phyloP scores from a whole-genome alignment of 495 filamentous ascomycete genomes.

The Penicillium dipodomyicola region DNA sequence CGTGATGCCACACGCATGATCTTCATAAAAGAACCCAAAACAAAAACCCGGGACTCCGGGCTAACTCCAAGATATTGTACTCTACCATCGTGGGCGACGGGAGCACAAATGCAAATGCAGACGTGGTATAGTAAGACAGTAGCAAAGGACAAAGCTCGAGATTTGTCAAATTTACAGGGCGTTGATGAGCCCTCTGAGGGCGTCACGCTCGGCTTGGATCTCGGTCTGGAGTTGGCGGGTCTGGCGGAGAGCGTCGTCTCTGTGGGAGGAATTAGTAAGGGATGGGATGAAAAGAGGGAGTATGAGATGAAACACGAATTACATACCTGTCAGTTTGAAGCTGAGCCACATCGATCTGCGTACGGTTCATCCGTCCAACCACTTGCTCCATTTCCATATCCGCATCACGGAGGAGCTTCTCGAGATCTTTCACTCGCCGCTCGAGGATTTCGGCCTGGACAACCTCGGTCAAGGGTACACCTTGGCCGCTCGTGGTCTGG shows the following conservation, averaged over 20 bases:
- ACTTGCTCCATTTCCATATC: slow-evolving; percentile 95
- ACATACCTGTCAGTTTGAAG: slow-evolving; percentile 82
- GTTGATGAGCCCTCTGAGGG: slow-evolving; percentile 45
- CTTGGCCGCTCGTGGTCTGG: slow-evolving; percentile 55
- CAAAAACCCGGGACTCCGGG: slow-evolving; percentile 12
- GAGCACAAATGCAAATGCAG: slow-evolving; percentile 28
- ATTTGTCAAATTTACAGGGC: slow-evolving; percentile 8
- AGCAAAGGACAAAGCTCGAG: slow-evolving; percentile 3
- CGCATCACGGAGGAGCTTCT: slow-evolving; percentile 74
- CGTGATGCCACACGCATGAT: slow-evolving; percentile 17
- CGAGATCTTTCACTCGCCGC: slow-evolving; percentile 73
- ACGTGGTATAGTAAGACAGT: slow-evolving; percentile 26
- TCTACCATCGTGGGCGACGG: slow-evolving; percentile 11
- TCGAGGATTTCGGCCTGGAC: slow-evolving; percentile 71
- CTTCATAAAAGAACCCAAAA: slow-evolving; percentile 8
- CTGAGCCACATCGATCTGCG: slow-evolving; percentile 90
- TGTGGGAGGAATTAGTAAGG: slow-evolving; percentile 39
- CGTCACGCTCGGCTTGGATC: slow-evolving; percentile 58
- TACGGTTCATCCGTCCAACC: slow-evolving; percentile 84
- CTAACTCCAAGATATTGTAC: slow-evolving; percentile 16
- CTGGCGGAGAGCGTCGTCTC: slow-evolving; percentile 80
- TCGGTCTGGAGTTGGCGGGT: slow-evolving; percentile 72
- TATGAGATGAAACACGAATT: slow-evolving; percentile 8
- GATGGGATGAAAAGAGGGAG: slow-evolving; percentile 7
- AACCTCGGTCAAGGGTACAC: slow-evolving; percentile 58